A percentile compares a stretch with the other conserved stretches of the same genome.
Conservation (phyloP, 2,329 filamentous ascomycete genomes). For the Xylaria polymorpha region DNA sequence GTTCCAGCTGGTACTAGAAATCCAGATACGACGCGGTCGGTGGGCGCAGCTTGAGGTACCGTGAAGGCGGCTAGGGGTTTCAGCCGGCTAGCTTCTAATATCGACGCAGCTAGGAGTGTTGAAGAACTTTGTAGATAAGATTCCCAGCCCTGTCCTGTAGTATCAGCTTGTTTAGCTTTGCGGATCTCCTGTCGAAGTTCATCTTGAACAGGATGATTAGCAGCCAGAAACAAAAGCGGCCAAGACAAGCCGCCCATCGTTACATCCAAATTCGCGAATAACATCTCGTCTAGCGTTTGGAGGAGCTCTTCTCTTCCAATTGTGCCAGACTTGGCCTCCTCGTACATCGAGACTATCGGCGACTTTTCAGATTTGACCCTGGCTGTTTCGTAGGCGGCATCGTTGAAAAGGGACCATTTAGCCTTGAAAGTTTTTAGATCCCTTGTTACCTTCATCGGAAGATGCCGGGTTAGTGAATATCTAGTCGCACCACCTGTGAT, state of each 20-base stretch:
- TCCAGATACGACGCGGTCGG: constrained; percentile 49
- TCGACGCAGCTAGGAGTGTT: constrained; percentile 48
- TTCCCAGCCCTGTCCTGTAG: neutral
- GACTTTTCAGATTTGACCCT: neutral
- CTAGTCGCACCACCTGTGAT: constrained; percentile 53
- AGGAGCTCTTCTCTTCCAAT: constrained; percentile 47
- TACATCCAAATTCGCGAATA: constrained; percentile 53
- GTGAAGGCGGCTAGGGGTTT: constrained; percentile 56
- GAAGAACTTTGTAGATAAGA: constrained; percentile 43
- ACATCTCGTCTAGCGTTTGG: constrained; percentile 59
- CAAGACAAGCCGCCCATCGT: constrained; percentile 55
- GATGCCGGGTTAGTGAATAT: constrained; percentile 42
- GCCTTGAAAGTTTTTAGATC: constrained; percentile 48
- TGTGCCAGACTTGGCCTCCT: constrained; percentile 35
- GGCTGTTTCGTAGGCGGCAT: constrained; percentile 34
- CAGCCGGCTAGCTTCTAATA: constrained; percentile 56
- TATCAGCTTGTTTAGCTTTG: too few relatives aligned
- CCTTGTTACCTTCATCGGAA: constrained; percentile 47
- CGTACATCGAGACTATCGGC: constrained; percentile 38
- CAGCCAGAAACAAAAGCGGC: constrained; percentile 54
- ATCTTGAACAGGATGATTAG: constrained; percentile 47
- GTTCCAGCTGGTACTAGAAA: constrained; percentile 53
- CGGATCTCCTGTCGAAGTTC: constrained; percentile 47
- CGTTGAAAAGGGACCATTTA: constrained; percentile 52
- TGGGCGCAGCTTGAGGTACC: constrained; percentile 55